Conservation (phyloP, 78 protist genomes). For the Trichosphaerium sp. region DNA sequence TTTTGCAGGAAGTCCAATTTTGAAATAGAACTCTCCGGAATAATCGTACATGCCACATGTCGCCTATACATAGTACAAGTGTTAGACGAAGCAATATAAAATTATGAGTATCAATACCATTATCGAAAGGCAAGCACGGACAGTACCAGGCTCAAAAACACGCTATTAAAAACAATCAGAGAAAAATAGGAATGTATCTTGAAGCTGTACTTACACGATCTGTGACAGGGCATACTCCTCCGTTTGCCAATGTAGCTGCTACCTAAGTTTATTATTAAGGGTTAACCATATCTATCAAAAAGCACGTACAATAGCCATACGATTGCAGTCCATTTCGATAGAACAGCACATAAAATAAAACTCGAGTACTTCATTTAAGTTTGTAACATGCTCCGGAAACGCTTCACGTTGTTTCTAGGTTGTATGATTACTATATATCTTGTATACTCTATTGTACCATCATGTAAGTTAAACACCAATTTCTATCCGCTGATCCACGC, state of each 20-base stretch:
- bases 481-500: constrained; percentile 29
- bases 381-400: background rate
- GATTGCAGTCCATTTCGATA: background rate
- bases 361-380: constrained; percentile 14
- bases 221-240: constrained; percentile 44
- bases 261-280: too few relatives aligned
- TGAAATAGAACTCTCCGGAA: constrained; percentile 41
- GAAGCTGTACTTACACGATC: background rate
- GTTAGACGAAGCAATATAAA: too few relatives aligned
- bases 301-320: too few relatives aligned
- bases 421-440: too few relatives aligned
- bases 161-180: too few relatives aligned
- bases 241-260: constrained; percentile 61
- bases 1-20: constrained; percentile 54
- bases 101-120: too few relatives aligned
- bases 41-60: constrained; percentile 65
- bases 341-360: constrained; percentile 43
- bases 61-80: too few relatives aligned
- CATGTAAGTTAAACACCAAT: constrained; percentile 29
- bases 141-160: too few relatives aligned
- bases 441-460: background rate
- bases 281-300: too few relatives aligned
- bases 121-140: background rate
- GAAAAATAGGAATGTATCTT: too few relatives aligned
- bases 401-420: background rate